A percentile compares a stretch with the other conserved stretches of the same genome.
These are phyloP conservation scores for Exsudoporus frostii DNA, from an alignment of 768 basidiomycete genomes.

Conservation along the genomic window DNA sequence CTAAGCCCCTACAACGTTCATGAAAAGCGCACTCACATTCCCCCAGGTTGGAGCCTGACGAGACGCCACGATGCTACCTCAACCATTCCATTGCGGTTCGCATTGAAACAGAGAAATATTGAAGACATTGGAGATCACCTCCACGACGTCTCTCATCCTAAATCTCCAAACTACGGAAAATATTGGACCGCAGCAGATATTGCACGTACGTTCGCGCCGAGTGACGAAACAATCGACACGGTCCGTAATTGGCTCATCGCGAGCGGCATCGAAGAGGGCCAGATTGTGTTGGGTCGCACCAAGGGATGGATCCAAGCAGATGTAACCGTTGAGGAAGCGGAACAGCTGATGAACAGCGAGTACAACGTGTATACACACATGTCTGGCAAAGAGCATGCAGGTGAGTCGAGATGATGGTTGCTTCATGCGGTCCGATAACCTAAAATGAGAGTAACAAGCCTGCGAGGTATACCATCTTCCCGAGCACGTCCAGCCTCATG, in stretches of 20 bases:
- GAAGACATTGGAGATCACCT: conserved; percentile 24
- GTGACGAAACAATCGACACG: background rate
- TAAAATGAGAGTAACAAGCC: background rate
- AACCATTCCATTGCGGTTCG: conserved; percentile 29
- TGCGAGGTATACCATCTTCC: background rate
- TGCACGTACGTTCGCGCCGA: background rate
- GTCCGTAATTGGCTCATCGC: background rate
- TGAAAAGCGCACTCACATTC: conserved; percentile 37
- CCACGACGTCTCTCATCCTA: conserved; percentile 34
- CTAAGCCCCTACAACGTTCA: conserved; percentile 32
- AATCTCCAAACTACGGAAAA: conserved; percentile 28
- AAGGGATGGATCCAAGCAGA: background rate
- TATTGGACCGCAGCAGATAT: conserved; percentile 29
- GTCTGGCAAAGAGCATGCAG: background rate
- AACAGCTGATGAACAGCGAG: background rate
- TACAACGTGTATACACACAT: background rate
- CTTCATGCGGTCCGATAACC: background rate
- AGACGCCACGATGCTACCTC: conserved; percentile 35
- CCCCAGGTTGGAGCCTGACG: conserved; percentile 36
- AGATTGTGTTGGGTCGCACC: background rate
- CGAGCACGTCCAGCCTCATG: background rate
- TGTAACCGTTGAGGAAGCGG: background rate
- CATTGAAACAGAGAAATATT: conserved; percentile 30
- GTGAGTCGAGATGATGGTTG: background rate
- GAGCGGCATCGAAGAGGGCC: background rate